Base-by-base conservation (phyloP, 1,284 basidiomycete species). In the Heterobasidion parviporum region DNA sequence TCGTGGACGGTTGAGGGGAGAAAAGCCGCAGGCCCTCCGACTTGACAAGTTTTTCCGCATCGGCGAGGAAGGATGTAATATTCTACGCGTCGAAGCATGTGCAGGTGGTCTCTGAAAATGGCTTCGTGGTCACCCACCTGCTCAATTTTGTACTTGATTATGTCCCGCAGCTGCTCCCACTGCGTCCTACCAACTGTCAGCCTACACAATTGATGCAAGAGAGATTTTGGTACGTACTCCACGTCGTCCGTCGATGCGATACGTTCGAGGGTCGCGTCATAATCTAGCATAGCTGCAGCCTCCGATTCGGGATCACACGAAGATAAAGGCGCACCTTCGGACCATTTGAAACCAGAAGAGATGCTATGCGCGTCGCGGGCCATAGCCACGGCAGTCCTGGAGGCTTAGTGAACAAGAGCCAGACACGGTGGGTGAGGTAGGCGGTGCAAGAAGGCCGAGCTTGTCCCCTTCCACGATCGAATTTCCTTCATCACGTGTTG, bases 161-260 rank as follows among this genome's bases (percentile, higher is more conserved):
- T 80, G 62, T 87, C 77, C 48, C 86, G 80, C 33, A 94, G 75
- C 33, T 77, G 72, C 12, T 77, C 67, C 92, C 92, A 95, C 67
- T 91, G 86, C 62, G 76, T 74, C 63, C 90, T 92, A 54, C 26
- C 52, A 34, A 36, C 53, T 54, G 50, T 55, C 50, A 46, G 6
- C 26, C 26, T 26, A 26, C 26, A 26, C 26, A 26, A 4, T 26
- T 26, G 26, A 4, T 26, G 3, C 4, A 5, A 26, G 26, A 26
- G 26, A 41, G 38, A n/a, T 41, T 41, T 26, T 26, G 26, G 38
- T 7, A 41, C 38, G 38, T 64, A 92, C 92, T 85, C 79, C 67
- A 90, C 75, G 35, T 74, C 69, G 66, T 93, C 90, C 2, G 82
- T 83, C 12, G 77, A 76, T 3, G 88, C 87, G 59, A 92, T 81